Evolutionary conservation across 2,329 filamentous ascomycete species (phyloP), one percentile per base, ranked within the genome.

Genomic region (Colletotrichum coccodes): DNA sequence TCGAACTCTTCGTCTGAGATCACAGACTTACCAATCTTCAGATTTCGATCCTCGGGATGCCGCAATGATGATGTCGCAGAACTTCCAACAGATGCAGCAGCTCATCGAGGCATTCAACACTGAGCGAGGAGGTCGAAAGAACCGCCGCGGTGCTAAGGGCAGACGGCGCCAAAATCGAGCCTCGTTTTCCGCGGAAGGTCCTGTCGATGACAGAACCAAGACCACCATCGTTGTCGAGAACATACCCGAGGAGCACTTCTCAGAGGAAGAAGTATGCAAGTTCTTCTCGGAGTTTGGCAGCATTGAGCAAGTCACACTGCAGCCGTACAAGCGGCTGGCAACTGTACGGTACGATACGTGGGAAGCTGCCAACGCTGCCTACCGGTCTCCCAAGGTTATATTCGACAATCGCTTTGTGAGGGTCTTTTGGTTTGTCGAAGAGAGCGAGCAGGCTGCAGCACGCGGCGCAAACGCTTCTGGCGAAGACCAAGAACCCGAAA

Each of bases 371-470:
- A 88, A 90, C 68, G 86, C 87, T 18, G 93, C 93, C 2, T 94
- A 93, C 76, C 86, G 87, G 53, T 94, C 91, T 9, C 93, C 93
- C 0, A 94, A 94, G 75, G 91, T 90, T 53, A 91, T 96, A 50
- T 96, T 95, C 75, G 92, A 95, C 74, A 96, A 95, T 73, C 86
- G 93, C 12, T 96, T 96, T 73, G 93, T 96, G 56, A 95, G 94
- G 74, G 91, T 95, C 0, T 94, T 91, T 74, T 95, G 93, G 93
- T 86, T 89, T 75, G 91, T 89, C 73, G 85, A 87, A 6, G 84
- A 40, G 16, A 79, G 80, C 18, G 81, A 84, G 47, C 75, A 74
- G 3, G 68, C 79, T 14, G 75, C 77, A 2, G 71, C 74, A 60
- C 36, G 72, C 38, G n/a, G 72, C 57, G 59, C 75, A 30, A 71